A percentile compares a stretch with the other conserved stretches of the same genome.
phyloP scores from a whole-genome alignment of 345 rosid genomes.

The Gossypium thurberi region DNA sequence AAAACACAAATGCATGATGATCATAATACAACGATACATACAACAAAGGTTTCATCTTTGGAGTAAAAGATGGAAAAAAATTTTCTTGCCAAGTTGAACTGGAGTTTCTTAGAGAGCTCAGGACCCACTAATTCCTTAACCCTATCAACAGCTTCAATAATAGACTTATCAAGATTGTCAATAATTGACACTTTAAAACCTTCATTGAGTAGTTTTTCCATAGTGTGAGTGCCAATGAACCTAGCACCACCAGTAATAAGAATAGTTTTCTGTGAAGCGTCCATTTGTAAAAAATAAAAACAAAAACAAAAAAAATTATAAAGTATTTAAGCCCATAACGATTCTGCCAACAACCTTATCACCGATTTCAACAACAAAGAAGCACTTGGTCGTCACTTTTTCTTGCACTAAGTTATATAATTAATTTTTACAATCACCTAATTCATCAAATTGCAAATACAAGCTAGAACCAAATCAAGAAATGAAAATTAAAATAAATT shows the following conservation, averaged over 20 bases:
- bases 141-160: conserved; percentile 63
- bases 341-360: too few relatives aligned
- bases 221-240: conserved; percentile 85
- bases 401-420: too few relatives aligned
- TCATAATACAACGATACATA: background rate
- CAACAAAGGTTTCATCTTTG: background rate
- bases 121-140: conserved; percentile 76
- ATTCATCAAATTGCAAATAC: too few relatives aligned
- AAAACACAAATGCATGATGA: background rate
- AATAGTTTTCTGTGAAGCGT: conserved; percentile 38
- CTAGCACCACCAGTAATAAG: conserved; percentile 97
- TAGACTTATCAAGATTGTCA: conserved; percentile 82
- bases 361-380: too few relatives aligned
- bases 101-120: conserved; percentile 56
- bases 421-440: too few relatives aligned
- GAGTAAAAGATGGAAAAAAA: background rate
- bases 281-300: conserved; percentile 18
- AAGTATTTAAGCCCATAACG: background rate
- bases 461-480: too few relatives aligned
- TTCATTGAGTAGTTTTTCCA: conserved; percentile 67
- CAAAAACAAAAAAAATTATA: background rate
- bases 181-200: conserved; percentile 75
- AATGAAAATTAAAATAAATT: too few relatives aligned
- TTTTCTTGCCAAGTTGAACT: conserved; percentile 52
- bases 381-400: too few relatives aligned